These are phyloP conservation scores for Trypanosoma caninum DNA, from an alignment of 208 protist genomes.

Conservation along the genomic window DNA sequence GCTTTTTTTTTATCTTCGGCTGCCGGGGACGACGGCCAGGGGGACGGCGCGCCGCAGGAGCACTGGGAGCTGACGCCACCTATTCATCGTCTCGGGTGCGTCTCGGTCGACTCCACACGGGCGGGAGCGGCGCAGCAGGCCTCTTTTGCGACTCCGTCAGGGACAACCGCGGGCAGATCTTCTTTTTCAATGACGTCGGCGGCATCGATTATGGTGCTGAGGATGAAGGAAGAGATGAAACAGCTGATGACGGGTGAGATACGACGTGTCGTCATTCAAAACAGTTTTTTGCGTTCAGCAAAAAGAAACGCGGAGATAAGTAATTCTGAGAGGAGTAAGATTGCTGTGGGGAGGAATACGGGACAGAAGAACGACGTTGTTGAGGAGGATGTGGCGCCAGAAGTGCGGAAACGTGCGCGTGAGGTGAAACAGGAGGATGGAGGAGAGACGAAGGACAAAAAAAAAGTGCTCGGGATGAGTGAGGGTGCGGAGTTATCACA, in stretches of 20 bases:
- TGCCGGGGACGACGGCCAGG: constrained; percentile 11
- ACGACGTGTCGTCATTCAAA: constrained; percentile 30
- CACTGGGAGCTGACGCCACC: constrained; percentile 45
- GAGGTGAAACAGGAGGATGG: neutral
- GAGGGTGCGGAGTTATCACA: neutral
- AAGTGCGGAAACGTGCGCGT: too few relatives aligned
- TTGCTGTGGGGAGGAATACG: too few relatives aligned
- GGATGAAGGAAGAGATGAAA: constrained; percentile 40
- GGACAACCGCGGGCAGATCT: neutral
- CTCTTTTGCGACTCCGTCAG: neutral
- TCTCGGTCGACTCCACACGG: neutral
- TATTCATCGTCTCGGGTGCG: constrained; percentile 31
- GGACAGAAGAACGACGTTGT: constrained; percentile 10
- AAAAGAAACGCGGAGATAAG: neutral
- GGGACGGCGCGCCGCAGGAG: constrained; percentile 15
- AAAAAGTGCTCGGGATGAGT: neutral
- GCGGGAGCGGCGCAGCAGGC: neutral
- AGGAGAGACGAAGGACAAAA: neutral
- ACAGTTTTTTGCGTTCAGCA: neutral
- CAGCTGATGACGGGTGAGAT: constrained; percentile 51
- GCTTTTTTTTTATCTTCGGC: neutral
- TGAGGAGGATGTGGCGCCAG: neutral
- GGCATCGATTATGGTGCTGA: constrained; percentile 10
- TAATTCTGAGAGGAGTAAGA: too few relatives aligned
- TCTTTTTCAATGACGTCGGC: constrained; percentile 1